These are phyloP conservation scores for Lenwebbia sp. DNA, from an alignment of 345 rosid species.

Conservation along the genomic window DNA sequence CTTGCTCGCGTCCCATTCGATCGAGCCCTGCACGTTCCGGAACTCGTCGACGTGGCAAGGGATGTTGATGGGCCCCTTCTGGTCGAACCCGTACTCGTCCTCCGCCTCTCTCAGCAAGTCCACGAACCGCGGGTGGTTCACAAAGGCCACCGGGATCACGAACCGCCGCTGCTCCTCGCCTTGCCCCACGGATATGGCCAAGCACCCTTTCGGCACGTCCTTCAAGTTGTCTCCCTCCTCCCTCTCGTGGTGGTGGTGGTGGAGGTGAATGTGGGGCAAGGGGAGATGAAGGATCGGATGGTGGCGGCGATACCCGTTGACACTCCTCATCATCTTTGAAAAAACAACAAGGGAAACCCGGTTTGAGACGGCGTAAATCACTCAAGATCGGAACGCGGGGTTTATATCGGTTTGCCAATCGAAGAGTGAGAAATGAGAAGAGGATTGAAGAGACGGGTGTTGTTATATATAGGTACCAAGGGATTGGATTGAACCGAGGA, in stretches of 20 bases:
- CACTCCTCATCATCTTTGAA: background rate
- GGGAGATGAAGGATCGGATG: conserved; percentile 13
- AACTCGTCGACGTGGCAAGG: conserved; percentile 81
- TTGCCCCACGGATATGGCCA: conserved; percentile 61
- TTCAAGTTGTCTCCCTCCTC: background rate
- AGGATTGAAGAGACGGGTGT: background rate
- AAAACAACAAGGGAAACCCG: background rate
- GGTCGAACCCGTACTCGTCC: conserved; percentile 64
- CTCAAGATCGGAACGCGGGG: background rate
- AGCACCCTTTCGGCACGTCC: conserved; percentile 55
- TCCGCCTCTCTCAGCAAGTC: conserved; percentile 57
- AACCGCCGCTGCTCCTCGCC: conserved; percentile 58
- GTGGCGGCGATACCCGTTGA: conserved; percentile 6
- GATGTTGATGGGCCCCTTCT: conserved; percentile 58
- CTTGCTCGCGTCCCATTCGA: conserved; percentile 36
- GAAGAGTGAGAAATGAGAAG: background rate
- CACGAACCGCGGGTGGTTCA: conserved; percentile 72
- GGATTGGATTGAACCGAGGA: background rate
- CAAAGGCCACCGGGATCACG: conserved; percentile 63
- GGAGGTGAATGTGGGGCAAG: conserved; percentile 27
- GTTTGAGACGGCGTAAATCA: background rate
- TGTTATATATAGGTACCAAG: background rate
- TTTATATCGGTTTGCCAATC: background rate
- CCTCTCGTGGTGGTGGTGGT: conserved; percentile 11
- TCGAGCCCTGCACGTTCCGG: conserved; percentile 47